These are phyloP conservation scores for Blastobotrys indianensis DNA, from an alignment of 1,139 yeast species.

Conservation along the genomic window DNA sequence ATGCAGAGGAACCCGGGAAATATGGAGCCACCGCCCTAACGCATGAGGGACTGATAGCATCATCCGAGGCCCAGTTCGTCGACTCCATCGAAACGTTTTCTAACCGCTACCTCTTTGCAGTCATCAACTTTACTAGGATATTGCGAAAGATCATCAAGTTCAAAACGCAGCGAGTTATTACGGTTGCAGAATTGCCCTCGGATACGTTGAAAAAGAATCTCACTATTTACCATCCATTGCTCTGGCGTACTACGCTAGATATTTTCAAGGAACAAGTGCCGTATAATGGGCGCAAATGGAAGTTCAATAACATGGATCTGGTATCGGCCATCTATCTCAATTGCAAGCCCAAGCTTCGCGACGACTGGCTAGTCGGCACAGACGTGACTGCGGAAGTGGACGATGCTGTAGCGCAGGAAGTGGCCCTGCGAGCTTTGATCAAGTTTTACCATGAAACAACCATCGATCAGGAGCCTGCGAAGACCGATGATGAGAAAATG, in stretches of 20 bases:
- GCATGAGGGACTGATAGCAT: constrained; percentile 2
- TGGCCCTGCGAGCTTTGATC: constrained; percentile 71
- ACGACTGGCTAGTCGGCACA: constrained; percentile 84
- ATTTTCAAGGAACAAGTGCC: constrained; percentile 75
- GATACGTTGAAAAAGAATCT: constrained; percentile 37
- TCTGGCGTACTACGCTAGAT: constrained; percentile 66
- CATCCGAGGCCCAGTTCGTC: constrained; percentile 4
- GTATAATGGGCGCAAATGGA: constrained; percentile 92
- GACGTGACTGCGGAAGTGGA: constrained; percentile 72
- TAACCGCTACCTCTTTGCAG: constrained; percentile 29
- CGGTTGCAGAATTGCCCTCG: constrained; percentile 40
- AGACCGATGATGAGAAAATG: constrained; percentile 36
- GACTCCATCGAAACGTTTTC: constrained; percentile 25
- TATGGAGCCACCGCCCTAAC: constrained; percentile 10
- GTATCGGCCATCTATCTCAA: constrained; percentile 82
- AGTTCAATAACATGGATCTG: constrained; percentile 85
- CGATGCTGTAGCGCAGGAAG: constrained; percentile 80
- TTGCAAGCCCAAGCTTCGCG: constrained; percentile 64
- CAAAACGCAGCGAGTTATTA: constrained; percentile 38
- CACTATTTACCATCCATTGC: constrained; percentile 49
- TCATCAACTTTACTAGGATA: constrained; percentile 33
- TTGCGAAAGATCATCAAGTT: constrained; percentile 33
- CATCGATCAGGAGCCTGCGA: constrained; percentile 22
- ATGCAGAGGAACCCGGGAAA: constrained; percentile 10
- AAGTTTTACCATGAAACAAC: constrained; percentile 67